phyloP scores from a whole-genome alignment of 768 basidiomycete species.

The Tricholoma bakamatsutake region DNA sequence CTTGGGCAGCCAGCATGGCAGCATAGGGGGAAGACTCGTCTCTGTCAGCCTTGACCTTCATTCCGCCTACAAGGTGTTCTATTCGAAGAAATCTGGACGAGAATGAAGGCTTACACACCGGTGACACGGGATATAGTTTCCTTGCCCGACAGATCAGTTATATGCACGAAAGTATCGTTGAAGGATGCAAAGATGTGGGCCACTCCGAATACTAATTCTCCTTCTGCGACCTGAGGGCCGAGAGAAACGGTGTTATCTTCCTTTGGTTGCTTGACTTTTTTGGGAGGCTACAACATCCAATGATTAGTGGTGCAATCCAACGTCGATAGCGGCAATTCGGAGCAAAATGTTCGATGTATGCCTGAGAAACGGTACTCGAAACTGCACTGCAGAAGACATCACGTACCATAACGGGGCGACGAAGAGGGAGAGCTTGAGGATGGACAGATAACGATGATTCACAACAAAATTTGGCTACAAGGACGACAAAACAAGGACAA shows the following conservation, averaged over 20 bases:
- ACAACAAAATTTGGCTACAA: no score
- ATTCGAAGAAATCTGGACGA: not conserved
- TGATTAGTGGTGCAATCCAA: slow-evolving; percentile 49
- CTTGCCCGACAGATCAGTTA: slow-evolving; percentile 98
- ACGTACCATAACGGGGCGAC: slow-evolving; percentile 35
- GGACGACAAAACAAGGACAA: slow-evolving; percentile 10
- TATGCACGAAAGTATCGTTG: slow-evolving; percentile 99
- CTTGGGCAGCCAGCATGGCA: slow-evolving; percentile 98
- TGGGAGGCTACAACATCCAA: slow-evolving; percentile 71
- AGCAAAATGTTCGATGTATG: slow-evolving; percentile 1
- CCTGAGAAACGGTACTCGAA: not conserved
- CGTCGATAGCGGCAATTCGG: slow-evolving; percentile 9
- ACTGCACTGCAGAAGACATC: not conserved
- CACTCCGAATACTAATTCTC: slow-evolving; percentile 96
- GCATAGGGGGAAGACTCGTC: slow-evolving; percentile 98
- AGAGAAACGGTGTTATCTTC: slow-evolving; percentile 85
- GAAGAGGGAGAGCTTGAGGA: slow-evolving; percentile 29
- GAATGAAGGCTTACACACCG: slow-evolving; percentile 42
- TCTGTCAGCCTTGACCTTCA: slow-evolving; percentile 99
- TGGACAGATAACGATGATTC: slow-evolving; percentile 22
- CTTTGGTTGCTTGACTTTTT: slow-evolving; percentile 71
- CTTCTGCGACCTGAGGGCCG: slow-evolving; percentile 93
- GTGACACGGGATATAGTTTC: slow-evolving; percentile 99
- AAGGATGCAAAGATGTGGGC: slow-evolving; percentile 99
- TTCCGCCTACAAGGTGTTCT: slow-evolving; percentile 58